A percentile compares a stretch with the other conserved stretches of the same genome.
These are phyloP conservation scores for Volutella citrinella DNA, from an alignment of 2,329 filamentous ascomycete species.

Conservation along the genomic window DNA sequence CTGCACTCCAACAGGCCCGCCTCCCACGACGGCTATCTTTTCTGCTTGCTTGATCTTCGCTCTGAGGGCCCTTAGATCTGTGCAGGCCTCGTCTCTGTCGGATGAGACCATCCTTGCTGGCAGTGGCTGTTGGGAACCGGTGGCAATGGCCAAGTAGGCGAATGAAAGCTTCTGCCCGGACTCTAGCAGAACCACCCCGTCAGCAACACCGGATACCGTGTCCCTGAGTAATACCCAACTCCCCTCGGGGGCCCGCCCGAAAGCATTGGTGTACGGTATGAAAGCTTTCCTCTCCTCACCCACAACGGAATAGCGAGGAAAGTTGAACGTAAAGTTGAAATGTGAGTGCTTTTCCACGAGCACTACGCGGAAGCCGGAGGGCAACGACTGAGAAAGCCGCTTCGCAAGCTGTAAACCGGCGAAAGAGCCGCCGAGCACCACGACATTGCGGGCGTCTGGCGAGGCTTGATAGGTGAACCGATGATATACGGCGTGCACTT, in stretches of 20 bases:
- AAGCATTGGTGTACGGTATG: constrained; percentile 9
- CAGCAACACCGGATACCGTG: background rate
- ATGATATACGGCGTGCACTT: no score
- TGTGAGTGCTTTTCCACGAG: constrained; percentile 16
- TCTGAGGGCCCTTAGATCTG: constrained; percentile 6
- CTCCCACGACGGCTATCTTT: constrained; percentile 9
- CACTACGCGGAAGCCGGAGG: constrained; percentile 12
- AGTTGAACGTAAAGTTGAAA: constrained; percentile 13
- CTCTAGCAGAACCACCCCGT: background rate
- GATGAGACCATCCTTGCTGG: constrained; percentile 7
- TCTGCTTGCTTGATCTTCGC: constrained; percentile 1
- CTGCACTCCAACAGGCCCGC: constrained; percentile 12
- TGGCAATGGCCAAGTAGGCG: constrained; percentile 12
- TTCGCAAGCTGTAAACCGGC: constrained; percentile 10
- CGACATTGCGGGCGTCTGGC: constrained; percentile 7
- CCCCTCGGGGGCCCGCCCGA: constrained; percentile 1
- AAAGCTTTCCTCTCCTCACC: constrained; percentile 7
- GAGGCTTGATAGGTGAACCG: constrained; percentile 8
- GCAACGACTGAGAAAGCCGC: constrained; percentile 6
- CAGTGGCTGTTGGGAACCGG: constrained; percentile 13
- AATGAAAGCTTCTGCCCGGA: constrained; percentile 2
- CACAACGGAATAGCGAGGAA: constrained; percentile 13
- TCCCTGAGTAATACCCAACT: constrained; percentile 10
- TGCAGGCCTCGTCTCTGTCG: background rate
- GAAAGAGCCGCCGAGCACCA: constrained; percentile 14